Percentiles rank a stretch among this genome's conserved stretches.
Evolutionary conservation across 164 flowering plant genomes (phyloP).

Genomic region (Liquidambar formosana): DNA sequence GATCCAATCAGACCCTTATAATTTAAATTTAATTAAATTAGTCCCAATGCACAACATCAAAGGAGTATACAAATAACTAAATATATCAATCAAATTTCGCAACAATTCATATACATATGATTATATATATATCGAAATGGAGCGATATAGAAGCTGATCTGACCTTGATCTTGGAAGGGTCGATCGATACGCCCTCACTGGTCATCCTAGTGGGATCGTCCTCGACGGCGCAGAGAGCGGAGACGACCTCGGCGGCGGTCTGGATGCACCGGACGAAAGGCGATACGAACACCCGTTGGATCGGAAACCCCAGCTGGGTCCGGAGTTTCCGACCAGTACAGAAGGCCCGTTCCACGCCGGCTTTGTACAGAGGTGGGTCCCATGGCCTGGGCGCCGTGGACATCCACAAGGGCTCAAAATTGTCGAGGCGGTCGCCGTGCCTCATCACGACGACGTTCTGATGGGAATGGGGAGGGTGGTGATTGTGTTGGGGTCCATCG

Average conservation of each 20-base stretch:
- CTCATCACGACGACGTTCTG: conserved; percentile 87
- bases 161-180: conserved; percentile 67
- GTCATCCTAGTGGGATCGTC: conserved; percentile 24
- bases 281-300: conserved; percentile 74
- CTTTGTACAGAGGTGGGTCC: conserved; percentile 72
- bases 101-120: too few relatives aligned
- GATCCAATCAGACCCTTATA: too few relatives aligned
- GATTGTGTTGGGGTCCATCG: background rate
- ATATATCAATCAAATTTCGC: too few relatives aligned
- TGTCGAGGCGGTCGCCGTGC: conserved; percentile 87
- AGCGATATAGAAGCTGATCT: background rate
- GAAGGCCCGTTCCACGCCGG: conserved; percentile 61
- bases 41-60: too few relatives aligned
- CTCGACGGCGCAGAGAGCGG: conserved; percentile 51
- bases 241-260: conserved; percentile 64
- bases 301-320: conserved; percentile 35
- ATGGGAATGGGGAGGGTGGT: too few relatives aligned
- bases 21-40: too few relatives aligned
- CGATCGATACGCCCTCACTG: conserved; percentile 32
- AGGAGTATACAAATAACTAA: too few relatives aligned
- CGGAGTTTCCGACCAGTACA: conserved; percentile 49
- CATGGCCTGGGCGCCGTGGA: conserved; percentile 59
- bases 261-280: conserved; percentile 81
- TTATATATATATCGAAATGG: background rate
- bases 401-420: conserved; percentile 62